Evolutionary conservation across 78 protist genomes (phyloP).

Genomic region (Bigelowiella natans): DNA sequence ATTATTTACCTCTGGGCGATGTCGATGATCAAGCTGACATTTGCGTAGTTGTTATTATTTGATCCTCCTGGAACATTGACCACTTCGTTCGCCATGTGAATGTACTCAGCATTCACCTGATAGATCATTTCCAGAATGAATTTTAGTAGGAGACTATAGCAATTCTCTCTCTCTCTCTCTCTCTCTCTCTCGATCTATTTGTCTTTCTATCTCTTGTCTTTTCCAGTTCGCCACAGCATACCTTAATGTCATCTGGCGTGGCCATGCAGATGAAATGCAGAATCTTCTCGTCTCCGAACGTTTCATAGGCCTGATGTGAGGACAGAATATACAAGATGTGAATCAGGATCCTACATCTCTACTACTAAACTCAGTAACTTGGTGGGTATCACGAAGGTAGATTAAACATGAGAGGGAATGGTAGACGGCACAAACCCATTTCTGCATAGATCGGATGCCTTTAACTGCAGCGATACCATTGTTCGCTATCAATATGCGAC

Average conservation of each 20-base stretch:
- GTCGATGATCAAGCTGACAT: slow-evolving; percentile 83
- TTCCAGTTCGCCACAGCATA: too few species aligned
- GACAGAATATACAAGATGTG: too few species aligned
- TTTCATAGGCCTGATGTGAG: slow-evolving; percentile 42
- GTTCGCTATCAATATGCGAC: slow-evolving; percentile 76
- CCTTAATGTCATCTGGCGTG: slow-evolving; percentile 80
- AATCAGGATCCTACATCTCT: too few species aligned
- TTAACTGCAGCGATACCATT: slow-evolving; percentile 96
- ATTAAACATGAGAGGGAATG: too few species aligned
- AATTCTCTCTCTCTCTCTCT: neutral
- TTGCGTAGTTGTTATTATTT: slow-evolving; percentile 88
- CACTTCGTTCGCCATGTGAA: slow-evolving; percentile 79
- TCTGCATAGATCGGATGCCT: slow-evolving; percentile 80
- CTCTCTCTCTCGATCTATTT: neutral
- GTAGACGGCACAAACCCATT: slow-evolving; percentile 52
- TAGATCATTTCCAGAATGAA: neutral
- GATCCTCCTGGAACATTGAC: slow-evolving; percentile 81
- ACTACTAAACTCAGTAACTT: too few species aligned
- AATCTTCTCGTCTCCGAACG: slow-evolving; percentile 63
- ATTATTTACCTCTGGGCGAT: slow-evolving; percentile 42
- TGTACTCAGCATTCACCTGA: slow-evolving; percentile 85
- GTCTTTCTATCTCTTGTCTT: neutral
- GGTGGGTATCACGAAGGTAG: too few species aligned
- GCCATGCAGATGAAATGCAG: slow-evolving; percentile 83
- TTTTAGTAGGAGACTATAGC: neutral